Percentiles rank a stretch among this genome's conserved stretches.
Conservation (phyloP, 2,329 filamentous ascomycete species). For the Epicoccum sorghinum region DNA sequence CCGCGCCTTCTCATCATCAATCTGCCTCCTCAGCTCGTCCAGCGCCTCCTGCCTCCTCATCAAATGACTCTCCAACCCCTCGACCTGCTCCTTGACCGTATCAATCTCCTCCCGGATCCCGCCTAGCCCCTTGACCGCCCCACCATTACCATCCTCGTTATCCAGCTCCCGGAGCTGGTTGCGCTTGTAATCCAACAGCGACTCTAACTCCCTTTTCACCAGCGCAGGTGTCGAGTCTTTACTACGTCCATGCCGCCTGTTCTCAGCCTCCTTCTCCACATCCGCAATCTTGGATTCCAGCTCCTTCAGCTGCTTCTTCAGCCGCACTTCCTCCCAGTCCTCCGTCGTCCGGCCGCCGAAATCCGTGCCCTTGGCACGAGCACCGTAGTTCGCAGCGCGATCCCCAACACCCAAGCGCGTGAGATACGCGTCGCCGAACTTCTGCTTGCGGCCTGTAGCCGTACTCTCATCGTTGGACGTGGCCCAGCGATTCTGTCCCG, state of each 20-base stretch:
- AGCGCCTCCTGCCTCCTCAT: conserved; percentile 76
- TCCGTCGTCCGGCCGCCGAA: conserved; percentile 84
- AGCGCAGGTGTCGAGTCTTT: conserved; percentile 83
- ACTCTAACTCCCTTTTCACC: conserved; percentile 92
- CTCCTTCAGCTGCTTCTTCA: conserved; percentile 90
- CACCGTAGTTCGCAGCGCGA: conserved; percentile 69
- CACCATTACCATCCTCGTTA: conserved; percentile 71
- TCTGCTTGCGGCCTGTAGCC: conserved; percentile 86
- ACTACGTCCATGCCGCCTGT: conserved; percentile 61
- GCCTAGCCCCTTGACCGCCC: conserved; percentile 69
- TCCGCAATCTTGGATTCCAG: conserved; percentile 86
- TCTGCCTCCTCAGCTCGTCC: conserved; percentile 76
- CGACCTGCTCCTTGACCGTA: conserved; percentile 91
- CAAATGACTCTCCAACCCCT: conserved; percentile 84
- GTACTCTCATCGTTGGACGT: conserved; percentile 80
- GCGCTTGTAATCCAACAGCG: conserved; percentile 93
- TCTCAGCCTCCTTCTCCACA: conserved; percentile 74
- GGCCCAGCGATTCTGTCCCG: conserved; percentile 79
- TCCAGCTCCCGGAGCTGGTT: conserved; percentile 77
- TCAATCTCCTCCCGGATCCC: conserved; percentile 83
- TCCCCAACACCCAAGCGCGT: conserved; percentile 80
- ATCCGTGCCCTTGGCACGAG: conserved; percentile 81
- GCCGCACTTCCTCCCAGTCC: conserved; percentile 95
- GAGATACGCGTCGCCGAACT: conserved; percentile 96
- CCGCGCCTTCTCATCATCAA: conserved; percentile 79